Percentiles rank a stretch among this genome's conserved stretches.
phyloP scores from a whole-genome alignment of 768 basidiomycete species.

The Amanita rimosa region DNA sequence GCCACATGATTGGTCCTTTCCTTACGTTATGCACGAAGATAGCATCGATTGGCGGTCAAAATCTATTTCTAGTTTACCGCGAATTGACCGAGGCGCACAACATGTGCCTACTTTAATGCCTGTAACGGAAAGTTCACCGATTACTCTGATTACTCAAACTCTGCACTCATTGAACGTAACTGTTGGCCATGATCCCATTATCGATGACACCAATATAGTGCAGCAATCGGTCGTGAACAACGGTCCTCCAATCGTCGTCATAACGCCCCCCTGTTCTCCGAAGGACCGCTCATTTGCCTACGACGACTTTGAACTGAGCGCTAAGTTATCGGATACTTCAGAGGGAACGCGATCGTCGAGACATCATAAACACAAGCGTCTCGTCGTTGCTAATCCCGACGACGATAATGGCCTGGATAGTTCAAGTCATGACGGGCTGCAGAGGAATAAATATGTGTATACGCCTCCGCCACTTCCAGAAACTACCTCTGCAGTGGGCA shows the following conservation, averaged over 20 bases:
- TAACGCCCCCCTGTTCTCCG: slow-evolving; percentile 19
- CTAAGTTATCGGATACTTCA: slow-evolving; percentile 9
- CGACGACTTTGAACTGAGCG: slow-evolving; percentile 6
- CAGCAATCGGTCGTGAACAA: neutral
- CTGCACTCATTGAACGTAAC: neutral
- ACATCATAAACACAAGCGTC: slow-evolving; percentile 4
- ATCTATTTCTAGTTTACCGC: neutral
- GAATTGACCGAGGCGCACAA: neutral
- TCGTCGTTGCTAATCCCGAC: slow-evolving; percentile 11
- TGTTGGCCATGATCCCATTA: neutral
- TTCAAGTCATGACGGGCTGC: neutral
- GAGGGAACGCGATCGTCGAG: slow-evolving; percentile 6
- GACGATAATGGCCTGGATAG: neutral
- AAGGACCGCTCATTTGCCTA: slow-evolving; percentile 3
- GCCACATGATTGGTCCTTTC: slow-evolving; percentile 39
- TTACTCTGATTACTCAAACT: neutral
- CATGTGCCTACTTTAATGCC: slow-evolving; percentile 1
- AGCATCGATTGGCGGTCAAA: neutral
- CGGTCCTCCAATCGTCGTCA: slow-evolving; percentile 23
- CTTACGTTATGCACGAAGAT: slow-evolving; percentile 3
- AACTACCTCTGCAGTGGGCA: neutral
- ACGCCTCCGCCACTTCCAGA: slow-evolving; percentile 20
- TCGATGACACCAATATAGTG: neutral
- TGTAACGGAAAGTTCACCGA: neutral
- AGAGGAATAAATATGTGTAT: slow-evolving; percentile 11